These are phyloP conservation scores for Eucalyptus pauciflora DNA, from an alignment of 345 rosid genomes.

Conservation along the genomic window DNA sequence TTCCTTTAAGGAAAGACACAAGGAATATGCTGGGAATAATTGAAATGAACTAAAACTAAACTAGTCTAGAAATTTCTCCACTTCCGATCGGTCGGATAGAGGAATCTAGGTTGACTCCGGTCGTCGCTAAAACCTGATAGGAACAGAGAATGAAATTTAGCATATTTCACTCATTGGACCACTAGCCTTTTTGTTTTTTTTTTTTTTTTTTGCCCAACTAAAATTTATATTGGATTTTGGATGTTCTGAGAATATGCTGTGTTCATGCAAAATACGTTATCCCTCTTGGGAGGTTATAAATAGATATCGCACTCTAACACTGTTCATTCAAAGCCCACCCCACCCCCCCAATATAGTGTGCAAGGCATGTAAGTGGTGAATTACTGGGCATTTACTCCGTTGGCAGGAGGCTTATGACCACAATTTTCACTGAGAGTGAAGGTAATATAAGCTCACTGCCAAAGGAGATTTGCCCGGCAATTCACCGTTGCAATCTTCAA, in stretches of 20 bases:
- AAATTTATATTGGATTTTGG: neutral
- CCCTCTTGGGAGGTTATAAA: neutral
- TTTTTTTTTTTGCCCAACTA: neutral
- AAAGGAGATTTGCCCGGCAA: neutral
- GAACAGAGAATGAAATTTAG: neutral
- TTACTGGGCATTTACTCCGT: neutral
- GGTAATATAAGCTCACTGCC: neutral
- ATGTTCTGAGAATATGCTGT: neutral
- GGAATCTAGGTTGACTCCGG: neutral
- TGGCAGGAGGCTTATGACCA: neutral
- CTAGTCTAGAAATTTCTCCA: neutral
- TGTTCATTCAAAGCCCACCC: no score
- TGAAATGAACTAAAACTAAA: neutral
- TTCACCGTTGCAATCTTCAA: constrained; percentile 1
- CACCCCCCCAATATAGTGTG: neutral
- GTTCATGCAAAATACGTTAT: neutral
- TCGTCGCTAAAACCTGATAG: neutral
- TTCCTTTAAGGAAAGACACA: neutral
- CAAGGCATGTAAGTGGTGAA: neutral
- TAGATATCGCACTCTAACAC: no score
- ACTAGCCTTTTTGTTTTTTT: neutral
- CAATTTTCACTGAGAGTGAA: neutral
- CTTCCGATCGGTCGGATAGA: neutral
- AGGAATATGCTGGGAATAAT: neutral
- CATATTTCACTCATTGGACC: neutral